Conservation (phyloP, 176 grass and related monocot species). For the Hordeum marinum region DNA sequence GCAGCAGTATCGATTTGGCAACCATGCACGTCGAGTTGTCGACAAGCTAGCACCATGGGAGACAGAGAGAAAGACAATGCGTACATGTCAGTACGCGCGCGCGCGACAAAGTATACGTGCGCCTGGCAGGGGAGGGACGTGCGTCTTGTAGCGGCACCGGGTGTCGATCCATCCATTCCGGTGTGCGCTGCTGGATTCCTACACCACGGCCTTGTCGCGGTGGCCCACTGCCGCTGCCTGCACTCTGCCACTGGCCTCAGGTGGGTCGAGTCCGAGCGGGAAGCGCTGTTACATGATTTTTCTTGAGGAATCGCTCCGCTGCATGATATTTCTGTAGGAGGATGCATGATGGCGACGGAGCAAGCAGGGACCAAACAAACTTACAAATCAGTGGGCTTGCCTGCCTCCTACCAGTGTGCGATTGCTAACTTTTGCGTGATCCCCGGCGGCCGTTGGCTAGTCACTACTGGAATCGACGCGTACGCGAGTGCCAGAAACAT, state of each 20-base stretch:
- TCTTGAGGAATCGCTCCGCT: background rate
- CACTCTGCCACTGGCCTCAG: background rate
- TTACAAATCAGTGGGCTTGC: background rate
- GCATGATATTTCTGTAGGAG: background rate
- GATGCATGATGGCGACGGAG: background rate
- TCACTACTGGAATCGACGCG: too few relatives aligned
- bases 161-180: background rate
- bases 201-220: constrained; percentile 25
- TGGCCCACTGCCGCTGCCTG: background rate
- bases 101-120: background rate
- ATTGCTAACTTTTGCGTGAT: background rate
- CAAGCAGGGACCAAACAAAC: background rate
- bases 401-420: background rate
- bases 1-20: constrained; percentile 6
- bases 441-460: too few relatives aligned
- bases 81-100: background rate
- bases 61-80: background rate
- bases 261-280: background rate
- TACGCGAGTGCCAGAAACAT: too few relatives aligned
- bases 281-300: background rate
- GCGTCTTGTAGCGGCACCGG: background rate
- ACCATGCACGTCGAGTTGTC: background rate
- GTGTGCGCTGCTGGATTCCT: constrained; percentile 18
- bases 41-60: background rate
- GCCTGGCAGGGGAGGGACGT: background rate